Base-by-base conservation (phyloP, 768 basidiomycete species). In the Collybia sordida region DNA sequence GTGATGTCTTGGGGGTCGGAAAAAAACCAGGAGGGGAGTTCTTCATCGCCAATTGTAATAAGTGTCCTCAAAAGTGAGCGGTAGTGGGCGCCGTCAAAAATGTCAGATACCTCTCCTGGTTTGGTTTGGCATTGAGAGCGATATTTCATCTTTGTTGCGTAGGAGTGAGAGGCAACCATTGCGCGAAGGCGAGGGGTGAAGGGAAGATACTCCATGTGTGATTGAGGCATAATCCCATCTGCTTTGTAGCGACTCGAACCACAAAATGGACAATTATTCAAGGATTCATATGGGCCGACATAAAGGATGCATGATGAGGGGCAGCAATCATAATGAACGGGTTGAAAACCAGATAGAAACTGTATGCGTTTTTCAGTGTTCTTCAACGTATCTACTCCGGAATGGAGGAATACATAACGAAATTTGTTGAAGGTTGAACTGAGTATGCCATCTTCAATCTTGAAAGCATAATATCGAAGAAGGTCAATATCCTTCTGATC, bases 281-380 rank as follows among this genome's bases (percentile, higher is more conserved):
- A 11, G 18, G 2, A 5, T 5, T 49, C 56, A 31, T 68, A 60
- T 0, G 62, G 55, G 41, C 27, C 27, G 11, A 11, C 11, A 53
- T 59, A 79, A 50, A 64, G 68, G 45, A 58, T 57, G 51, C 78
- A 79, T 0, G 70, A 73, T 43, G 72, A 70, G 19, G 59, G 42
- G 57, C 78, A 80, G 55, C 76, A 78, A 56, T 78, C 58, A 56
- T 63, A 73, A 2, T 31, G 41, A 1, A 59, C 49, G 1, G 72
- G 67, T 18, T 62, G 54, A 39, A 76, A 56, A 3, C 62, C 67
- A 3, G 72, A 57, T 4, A 75, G 65, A 35, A 63, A 65, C 5
- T 52, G 53, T 3, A 65, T 52, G 4, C 56, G 67, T 3, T 60
- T 42, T 35, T 56, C 48, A 6, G 58, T 54, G 18, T 12, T 49